phyloP scores from a whole-genome alignment of 169 alveolate genomes.

The Ichthyophthirius multifiliis region DNA sequence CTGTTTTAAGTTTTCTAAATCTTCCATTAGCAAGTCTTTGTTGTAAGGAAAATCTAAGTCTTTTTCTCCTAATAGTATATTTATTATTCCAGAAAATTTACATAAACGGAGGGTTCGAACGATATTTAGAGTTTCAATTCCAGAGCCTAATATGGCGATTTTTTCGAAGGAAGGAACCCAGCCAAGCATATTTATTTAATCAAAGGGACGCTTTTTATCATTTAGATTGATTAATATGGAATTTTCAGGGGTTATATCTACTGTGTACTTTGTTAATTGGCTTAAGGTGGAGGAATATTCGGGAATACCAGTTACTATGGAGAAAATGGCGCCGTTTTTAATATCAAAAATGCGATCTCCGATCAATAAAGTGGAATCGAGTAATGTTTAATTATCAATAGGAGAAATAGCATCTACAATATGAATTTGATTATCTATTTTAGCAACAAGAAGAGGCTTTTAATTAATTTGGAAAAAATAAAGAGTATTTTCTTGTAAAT shows the following conservation, averaged over 20 bases:
- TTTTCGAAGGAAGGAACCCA: neutral
- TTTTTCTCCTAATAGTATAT: neutral
- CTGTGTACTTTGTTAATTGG: neutral
- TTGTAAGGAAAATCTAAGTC: neutral
- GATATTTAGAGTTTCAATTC: neutral
- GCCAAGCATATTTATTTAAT: neutral
- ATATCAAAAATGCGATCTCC: neutral
- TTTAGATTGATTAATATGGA: neutral
- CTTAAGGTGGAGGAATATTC: neutral
- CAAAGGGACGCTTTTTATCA: neutral
- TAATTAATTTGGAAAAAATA: too few species aligned
- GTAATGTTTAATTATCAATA: neutral
- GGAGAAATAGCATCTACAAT: slow-evolving; percentile 13
- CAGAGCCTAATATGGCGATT: neutral
- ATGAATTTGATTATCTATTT: too few species aligned
- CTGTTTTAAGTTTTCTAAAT: neutral
- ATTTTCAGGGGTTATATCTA: neutral
- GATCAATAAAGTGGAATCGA: neutral
- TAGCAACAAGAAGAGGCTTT: too few species aligned
- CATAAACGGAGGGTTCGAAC: neutral
- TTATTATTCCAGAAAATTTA: neutral
- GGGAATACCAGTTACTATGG: neutral
- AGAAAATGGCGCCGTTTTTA: neutral
- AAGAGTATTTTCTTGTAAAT: too few species aligned
- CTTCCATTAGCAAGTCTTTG: neutral